Evolutionary conservation across 306 rosid species (phyloP), one percentile per base, ranked within the genome.

Genomic region (Vigna hirtella): DNA sequence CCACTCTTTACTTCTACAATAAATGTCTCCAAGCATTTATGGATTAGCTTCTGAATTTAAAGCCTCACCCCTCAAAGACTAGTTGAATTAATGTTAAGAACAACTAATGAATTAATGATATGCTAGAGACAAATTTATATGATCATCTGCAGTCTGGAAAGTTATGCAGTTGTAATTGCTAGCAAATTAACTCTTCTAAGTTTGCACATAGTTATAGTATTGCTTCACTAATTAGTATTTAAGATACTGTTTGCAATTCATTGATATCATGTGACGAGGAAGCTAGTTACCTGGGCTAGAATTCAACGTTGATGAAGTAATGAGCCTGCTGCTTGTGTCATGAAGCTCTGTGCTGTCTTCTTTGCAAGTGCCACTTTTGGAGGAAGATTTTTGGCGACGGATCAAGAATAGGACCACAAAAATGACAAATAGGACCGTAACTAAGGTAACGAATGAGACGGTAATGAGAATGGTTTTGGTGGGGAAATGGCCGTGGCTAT

Each of bases 1-100:
- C 99, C 91, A 7, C 91, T 90, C 69, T 72, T 96, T 79, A 96
- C 90, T 79, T 96, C 99, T 92, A 84, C 82, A 30, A n/a, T 79
- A 22, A 61, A 70, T 51, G 17, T 63, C 70, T 55, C 72, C 70
- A 70, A 34, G 24, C 65, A 82, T 36, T 49, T 57, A 56, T 18
- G 9, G 15, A 76, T 70, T 52, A 82, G 47, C 40, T 69, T 70
- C 78, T 50, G 3, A 38, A 68, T 56, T 40, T 42, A 45, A 66
- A 26, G 30, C n/a, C 72, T 67, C 24, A 63, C 4, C 24, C 53
- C 18, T 59, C 18, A 28, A 77, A 17, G 15, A 36, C 74, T 50
- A 28, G 16, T 26, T 79, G 53, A 67, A 4, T 32, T 80, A 47
- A 18, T 49, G 40, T 16, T 59, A 51, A 40, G 47, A 38, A 52